Base-by-base conservation (phyloP, 2,329 filamentous ascomycete species). In the Graphilbum sp. region DNA sequence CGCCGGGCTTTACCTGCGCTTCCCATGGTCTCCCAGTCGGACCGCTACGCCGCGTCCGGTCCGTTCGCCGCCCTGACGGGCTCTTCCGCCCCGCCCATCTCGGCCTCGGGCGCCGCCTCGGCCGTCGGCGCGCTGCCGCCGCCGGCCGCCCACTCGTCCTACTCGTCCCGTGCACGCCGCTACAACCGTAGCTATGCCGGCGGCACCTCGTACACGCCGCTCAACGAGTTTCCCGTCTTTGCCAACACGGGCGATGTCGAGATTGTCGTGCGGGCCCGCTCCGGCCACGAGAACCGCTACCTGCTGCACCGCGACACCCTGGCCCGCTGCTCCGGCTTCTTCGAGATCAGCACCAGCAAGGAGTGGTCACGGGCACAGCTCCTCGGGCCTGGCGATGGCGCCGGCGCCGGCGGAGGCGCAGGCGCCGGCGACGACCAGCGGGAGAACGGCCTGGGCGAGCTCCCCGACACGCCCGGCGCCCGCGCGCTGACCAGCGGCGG, bases 191-290 rank as follows among this genome's bases (percentile, higher is more conserved):
- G 84, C 35, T 82, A 90, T 53, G 74, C 79, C 50, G 84, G 84
- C 41, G 78, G 78, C 43, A 63, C 67, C 25, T 70, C 73, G 16
- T 76, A 79, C 51, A 61, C 74, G 19, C 72, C 81, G 32, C 80
- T 82, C 53, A 95, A 95, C 54, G 87, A 95, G 55, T 96, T 95
- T 49, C 88, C 88, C 18, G 63, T 92, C 52, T 96, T 95, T 58
- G 77, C 76, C 36, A 79, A 87, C 50, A 88, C 82, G 29, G 88
- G 88, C 52, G 87, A 96, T 58, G 85, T 95, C 51, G 88, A 96
- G 59, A 86, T 96, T 45, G 53, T 88, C 39, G 72, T 95, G 50
- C 71, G 68, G 52, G 54, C 57, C 15, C 69, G 73, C 13, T 64
- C 79, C 38, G 67, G 72, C 44, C 74, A 76, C 52, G 80, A 90